phyloP scores from a whole-genome alignment of 768 basidiomycete species.

The Naganishia vaughanmartiniae region DNA sequence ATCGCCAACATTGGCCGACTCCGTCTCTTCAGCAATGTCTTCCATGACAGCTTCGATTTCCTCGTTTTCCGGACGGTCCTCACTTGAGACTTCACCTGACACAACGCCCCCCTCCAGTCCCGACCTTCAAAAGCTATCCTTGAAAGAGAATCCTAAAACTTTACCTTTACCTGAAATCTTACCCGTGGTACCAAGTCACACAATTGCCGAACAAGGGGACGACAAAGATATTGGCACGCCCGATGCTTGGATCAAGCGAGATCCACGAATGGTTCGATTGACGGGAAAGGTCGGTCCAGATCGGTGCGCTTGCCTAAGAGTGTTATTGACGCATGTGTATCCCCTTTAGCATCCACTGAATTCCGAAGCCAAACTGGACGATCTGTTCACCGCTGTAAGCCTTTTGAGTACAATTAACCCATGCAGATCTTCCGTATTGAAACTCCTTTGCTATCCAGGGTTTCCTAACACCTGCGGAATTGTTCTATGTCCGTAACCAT shows the following conservation, averaged over 20 bases:
- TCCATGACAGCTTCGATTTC: constrained; percentile 4
- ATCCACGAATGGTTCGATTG: constrained; percentile 56
- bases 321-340: not conserved
- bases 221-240: constrained; percentile 52
- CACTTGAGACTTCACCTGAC: constrained; percentile 15
- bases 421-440: not conserved
- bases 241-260: constrained; percentile 56
- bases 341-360: constrained; percentile 62
- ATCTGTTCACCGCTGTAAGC: constrained; percentile 55
- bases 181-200: constrained; percentile 33
- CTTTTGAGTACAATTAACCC: not conserved
- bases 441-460: constrained; percentile 47
- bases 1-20: constrained; percentile 6
- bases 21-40: constrained; percentile 13
- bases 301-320: constrained; percentile 26
- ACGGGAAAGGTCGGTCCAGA: constrained; percentile 48
- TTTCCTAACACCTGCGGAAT: constrained; percentile 60
- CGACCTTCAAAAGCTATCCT: not conserved
- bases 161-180: constrained; percentile 23
- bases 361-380: constrained; percentile 57
- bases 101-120: constrained; percentile 19
- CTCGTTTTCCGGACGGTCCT: constrained; percentile 12
- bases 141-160: not conserved
- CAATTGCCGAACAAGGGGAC: constrained; percentile 12
- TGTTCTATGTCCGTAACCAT: constrained; percentile 66